These are phyloP conservation scores for Clonostachys rosea DNA, from an alignment of 2,329 filamentous ascomycete species.

Conservation along the genomic window DNA sequence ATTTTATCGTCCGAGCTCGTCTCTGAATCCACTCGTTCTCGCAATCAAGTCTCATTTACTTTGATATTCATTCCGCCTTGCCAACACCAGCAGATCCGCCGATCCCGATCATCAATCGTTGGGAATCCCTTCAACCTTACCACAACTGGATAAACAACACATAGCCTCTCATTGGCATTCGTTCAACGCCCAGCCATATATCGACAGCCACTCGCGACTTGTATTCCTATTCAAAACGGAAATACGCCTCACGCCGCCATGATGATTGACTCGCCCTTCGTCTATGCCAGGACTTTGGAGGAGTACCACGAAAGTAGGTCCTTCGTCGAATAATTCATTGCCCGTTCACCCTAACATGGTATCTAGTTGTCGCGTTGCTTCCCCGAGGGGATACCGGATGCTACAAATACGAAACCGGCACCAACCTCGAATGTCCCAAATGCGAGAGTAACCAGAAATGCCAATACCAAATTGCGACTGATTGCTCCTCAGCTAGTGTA, in stretches of 20 bases:
- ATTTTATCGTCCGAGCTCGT: conserved; percentile 33
- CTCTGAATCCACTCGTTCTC: conserved; percentile 39
- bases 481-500: conserved; percentile 45
- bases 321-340: not conserved
- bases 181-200: not conserved
- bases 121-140: too few species aligned
- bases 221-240: not conserved
- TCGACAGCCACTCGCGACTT: not conserved
- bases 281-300: conserved; percentile 16
- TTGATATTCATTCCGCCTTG: too few species aligned
- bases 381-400: conserved; percentile 26
- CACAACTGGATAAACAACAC: too few species aligned
- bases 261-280: not conserved
- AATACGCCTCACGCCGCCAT: not conserved
- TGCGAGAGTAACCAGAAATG: conserved; percentile 38
- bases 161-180: not conserved
- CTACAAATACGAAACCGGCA: conserved; percentile 31
- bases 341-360: not conserved
- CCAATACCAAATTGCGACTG: conserved; percentile 35
- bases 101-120: too few species aligned
- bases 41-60: too few species aligned
- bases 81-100: too few species aligned
- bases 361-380: conserved; percentile 23
- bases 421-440: conserved; percentile 36
- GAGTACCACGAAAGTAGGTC: conserved; percentile 22